Percentiles rank a stretch among this genome's conserved stretches.
Evolutionary conservation across 1,139 yeast species (phyloP).

Genomic region (Debaryomyces sp.): DNA sequence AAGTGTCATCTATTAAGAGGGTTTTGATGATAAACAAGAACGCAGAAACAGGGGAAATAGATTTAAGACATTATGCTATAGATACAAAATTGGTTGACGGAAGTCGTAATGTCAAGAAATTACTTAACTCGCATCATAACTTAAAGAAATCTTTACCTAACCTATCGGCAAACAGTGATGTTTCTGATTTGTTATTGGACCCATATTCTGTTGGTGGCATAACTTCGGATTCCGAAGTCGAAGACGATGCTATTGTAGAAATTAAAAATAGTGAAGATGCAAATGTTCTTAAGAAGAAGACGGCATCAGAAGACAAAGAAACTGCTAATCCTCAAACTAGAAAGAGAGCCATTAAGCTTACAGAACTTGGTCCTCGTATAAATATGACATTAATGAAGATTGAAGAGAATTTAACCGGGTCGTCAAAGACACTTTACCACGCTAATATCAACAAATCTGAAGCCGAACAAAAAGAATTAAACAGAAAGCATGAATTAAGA

Average conservation of each 20-base stretch:
- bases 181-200: slow-evolving; percentile 81
- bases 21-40: slow-evolving; percentile 83
- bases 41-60: slow-evolving; percentile 69
- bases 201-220: slow-evolving; percentile 79
- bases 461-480: slow-evolving; percentile 62
- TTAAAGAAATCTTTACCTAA: slow-evolving; percentile 75
- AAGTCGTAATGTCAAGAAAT: slow-evolving; percentile 74
- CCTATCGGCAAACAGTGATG: slow-evolving; percentile 66
- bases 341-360: slow-evolving; percentile 87
- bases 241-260: slow-evolving; percentile 87
- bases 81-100: slow-evolving; percentile 87
- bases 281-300: slow-evolving; percentile 17
- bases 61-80: slow-evolving; percentile 87
- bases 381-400: slow-evolving; percentile 77
- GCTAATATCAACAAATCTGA: slow-evolving; percentile 63
- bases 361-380: slow-evolving; percentile 93
- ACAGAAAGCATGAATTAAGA: slow-evolving; percentile 65
- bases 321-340: slow-evolving; percentile 37
- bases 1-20: slow-evolving; percentile 73
- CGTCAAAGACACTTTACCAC: slow-evolving; percentile 79
- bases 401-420: slow-evolving; percentile 87
- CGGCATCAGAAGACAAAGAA: slow-evolving; percentile 21
- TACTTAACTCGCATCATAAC: slow-evolving; percentile 66
- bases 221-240: slow-evolving; percentile 92
- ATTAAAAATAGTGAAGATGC: slow-evolving; percentile 50